phyloP scores from a whole-genome alignment of 441 rosid species.

The Croton laevigatus region DNA sequence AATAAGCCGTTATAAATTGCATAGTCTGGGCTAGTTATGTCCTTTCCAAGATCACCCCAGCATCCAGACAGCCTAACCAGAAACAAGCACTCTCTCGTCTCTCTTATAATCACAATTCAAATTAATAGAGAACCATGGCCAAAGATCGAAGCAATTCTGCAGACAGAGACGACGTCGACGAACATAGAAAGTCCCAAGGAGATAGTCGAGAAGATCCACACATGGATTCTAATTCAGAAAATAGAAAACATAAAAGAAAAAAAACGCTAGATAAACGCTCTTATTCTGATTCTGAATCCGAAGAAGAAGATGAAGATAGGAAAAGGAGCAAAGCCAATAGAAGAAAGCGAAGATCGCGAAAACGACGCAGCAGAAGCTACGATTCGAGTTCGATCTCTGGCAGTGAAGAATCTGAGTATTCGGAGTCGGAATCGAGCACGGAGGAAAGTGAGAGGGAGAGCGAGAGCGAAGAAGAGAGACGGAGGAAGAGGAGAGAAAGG shows the following conservation, averaged over 20 bases:
- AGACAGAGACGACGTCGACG: slow-evolving; percentile 24
- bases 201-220: slow-evolving; percentile 22
- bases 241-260: slow-evolving; percentile 32
- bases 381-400: slow-evolving; percentile 2
- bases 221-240: slow-evolving; percentile 27
- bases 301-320: slow-evolving; percentile 28
- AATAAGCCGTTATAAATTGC: too few relatives aligned
- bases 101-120: neutral
- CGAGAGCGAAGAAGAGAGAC: slow-evolving; percentile 31
- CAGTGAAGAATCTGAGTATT: slow-evolving; percentile 22
- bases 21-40: too few relatives aligned
- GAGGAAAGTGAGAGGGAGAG: slow-evolving; percentile 23
- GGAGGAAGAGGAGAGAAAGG: slow-evolving; percentile 30
- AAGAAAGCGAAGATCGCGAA: slow-evolving; percentile 44
- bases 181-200: slow-evolving; percentile 24
- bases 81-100: neutral
- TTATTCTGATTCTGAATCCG: slow-evolving; percentile 29
- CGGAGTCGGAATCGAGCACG: slow-evolving; percentile 31
- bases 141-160: slow-evolving; percentile 39
- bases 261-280: slow-evolving; percentile 11
- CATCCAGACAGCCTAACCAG: neutral
- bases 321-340: slow-evolving; percentile 28
- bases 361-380: slow-evolving; percentile 30
- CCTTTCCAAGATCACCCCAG: neutral
- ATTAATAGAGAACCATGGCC: slow-evolving; percentile 32